Evolutionary conservation across 495 filamentous ascomycete species (phyloP).

Genomic region (Saxophila tyrrhenica): DNA sequence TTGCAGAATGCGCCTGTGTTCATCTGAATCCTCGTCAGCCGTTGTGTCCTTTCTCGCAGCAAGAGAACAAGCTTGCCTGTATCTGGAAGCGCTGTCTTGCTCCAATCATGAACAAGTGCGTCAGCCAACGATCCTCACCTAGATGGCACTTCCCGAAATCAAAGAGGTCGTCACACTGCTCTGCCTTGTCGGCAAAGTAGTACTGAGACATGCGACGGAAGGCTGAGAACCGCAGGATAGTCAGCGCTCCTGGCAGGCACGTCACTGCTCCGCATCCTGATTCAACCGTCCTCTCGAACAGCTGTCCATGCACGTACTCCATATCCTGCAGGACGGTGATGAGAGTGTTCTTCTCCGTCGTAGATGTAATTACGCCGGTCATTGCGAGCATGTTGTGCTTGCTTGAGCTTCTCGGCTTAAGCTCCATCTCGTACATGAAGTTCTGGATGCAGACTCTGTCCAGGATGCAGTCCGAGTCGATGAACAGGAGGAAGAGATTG

Average conservation of each 20-base stretch:
- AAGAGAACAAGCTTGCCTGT: background rate
- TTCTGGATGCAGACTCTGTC: conserved; percentile 91
- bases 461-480: conserved; percentile 95
- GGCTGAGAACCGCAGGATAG: conserved; percentile 90
- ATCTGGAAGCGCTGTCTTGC: conserved; percentile 7
- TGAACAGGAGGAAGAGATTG: conserved; percentile 91
- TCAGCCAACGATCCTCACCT: conserved; percentile 94
- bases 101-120: conserved; percentile 98
- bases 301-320: conserved; percentile 95
- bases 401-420: conserved; percentile 74
- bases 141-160: conserved; percentile 94
- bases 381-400: conserved; percentile 91
- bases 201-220: conserved; percentile 97
- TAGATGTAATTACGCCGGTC: conserved; percentile 96
- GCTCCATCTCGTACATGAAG: conserved; percentile 98
- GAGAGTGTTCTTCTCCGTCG: conserved; percentile 75
- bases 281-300: conserved; percentile 94
- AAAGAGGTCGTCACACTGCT: conserved; percentile 92
- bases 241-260: conserved; percentile 87
- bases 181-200: conserved; percentile 96
- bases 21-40: conserved; percentile 92
- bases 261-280: conserved; percentile 92
- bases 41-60: conserved; percentile 11
- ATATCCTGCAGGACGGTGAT: conserved; percentile 94
- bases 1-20: conserved; percentile 97